Conservation (phyloP, 257 asterid genomes). For the Thymus mandschuricus region DNA sequence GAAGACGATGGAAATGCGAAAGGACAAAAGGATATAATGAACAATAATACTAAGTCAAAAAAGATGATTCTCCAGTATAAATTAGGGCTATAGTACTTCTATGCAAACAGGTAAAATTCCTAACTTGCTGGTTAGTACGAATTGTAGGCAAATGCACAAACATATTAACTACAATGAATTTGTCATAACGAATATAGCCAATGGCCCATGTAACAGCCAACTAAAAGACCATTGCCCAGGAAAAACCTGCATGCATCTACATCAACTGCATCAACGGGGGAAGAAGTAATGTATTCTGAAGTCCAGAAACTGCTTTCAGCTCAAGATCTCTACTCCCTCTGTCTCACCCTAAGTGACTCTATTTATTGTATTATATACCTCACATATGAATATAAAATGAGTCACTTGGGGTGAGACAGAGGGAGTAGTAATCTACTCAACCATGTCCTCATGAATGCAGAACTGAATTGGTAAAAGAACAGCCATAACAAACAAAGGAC, state of each 20-base stretch:
- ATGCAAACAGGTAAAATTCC: not conserved
- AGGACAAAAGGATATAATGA: not conserved
- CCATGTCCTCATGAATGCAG: not conserved
- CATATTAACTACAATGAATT: not conserved
- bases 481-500: not conserved
- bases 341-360: too few species aligned
- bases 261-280: not conserved
- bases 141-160: not conserved
- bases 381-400: too few species aligned
- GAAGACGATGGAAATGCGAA: conserved; percentile 9
- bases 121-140: not conserved
- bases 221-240: not conserved
- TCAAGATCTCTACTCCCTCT: too few species aligned
- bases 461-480: conserved; percentile 6
- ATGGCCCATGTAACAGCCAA: not conserved
- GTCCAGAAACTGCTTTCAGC: not conserved
- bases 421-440: not conserved
- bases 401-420: too few species aligned
- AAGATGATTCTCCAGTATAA: not conserved
- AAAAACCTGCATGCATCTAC: not conserved
- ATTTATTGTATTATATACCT: too few species aligned
- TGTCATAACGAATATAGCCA: not conserved
- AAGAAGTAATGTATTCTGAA: not conserved
- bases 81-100: not conserved
- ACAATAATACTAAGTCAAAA: not conserved